Evolutionary conservation across 2,329 filamentous ascomycete genomes (phyloP).

Genomic region (Ceratocystis variospora): DNA sequence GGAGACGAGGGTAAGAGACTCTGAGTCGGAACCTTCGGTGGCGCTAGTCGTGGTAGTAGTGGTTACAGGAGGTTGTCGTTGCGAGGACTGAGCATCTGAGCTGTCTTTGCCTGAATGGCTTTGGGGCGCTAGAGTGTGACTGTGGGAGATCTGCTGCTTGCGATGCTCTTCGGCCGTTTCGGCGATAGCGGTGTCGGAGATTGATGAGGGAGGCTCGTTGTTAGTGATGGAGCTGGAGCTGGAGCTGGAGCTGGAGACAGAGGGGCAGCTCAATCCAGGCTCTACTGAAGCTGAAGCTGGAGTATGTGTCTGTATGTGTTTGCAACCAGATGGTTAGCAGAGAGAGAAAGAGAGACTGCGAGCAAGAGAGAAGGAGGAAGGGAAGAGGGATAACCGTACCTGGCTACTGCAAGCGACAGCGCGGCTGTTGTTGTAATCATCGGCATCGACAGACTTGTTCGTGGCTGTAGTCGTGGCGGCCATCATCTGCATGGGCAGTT

Average conservation of each 20-base stretch:
- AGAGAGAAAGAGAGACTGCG: neutral
- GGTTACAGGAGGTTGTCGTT: neutral
- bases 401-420: conserved; percentile 12
- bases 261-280: neutral
- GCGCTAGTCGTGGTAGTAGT: conserved; percentile 55
- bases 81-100: conserved; percentile 22
- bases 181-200: neutral
- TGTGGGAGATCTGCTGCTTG: neutral
- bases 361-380: neutral
- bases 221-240: neutral
- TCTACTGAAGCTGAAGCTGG: conserved; percentile 2
- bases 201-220: neutral
- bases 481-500: conserved; percentile 16
- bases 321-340: neutral
- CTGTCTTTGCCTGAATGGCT: too few relatives aligned
- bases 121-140: too few relatives aligned
- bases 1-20: conserved; percentile 33
- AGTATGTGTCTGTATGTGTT: too few relatives aligned
- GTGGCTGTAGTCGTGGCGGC: conserved; percentile 14
- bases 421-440: conserved; percentile 11
- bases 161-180: neutral
- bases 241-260: neutral
- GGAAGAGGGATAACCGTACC: conserved; percentile 8
- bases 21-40: conserved; percentile 64
- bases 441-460: conserved; percentile 17